Conservation (phyloP, 306 rosid genomes). For the Cucurbita argyrosperma region DNA sequence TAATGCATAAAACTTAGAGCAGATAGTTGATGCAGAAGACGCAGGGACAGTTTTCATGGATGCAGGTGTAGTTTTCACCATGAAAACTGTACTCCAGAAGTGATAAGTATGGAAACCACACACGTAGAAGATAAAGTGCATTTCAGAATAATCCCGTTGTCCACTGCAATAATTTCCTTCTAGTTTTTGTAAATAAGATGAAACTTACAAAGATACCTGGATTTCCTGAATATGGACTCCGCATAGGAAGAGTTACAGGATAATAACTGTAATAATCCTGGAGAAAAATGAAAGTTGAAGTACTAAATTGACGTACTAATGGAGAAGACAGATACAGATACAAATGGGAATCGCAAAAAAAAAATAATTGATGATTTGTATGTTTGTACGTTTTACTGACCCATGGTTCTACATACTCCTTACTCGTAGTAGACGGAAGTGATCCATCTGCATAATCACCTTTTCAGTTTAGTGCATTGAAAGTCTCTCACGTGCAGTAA, state of each 20-base stretch:
- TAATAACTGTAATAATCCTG: slow-evolving; percentile 56
- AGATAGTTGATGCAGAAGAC: not conserved
- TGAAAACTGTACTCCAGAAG: not conserved
- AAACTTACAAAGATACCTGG: slow-evolving; percentile 43
- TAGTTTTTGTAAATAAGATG: not conserved
- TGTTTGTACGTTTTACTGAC: slow-evolving; percentile 21
- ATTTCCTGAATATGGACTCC: slow-evolving; percentile 71
- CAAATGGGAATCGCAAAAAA: not conserved
- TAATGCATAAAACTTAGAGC: slow-evolving; percentile 7
- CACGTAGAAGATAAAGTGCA: not conserved
- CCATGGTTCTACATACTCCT: slow-evolving; percentile 75
- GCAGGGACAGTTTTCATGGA: not conserved
- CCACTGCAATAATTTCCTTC: not conserved
- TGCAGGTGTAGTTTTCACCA: not conserved
- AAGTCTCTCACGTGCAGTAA: slow-evolving; percentile 13
- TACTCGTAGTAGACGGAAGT: slow-evolving; percentile 17
- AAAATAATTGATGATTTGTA: not conserved
- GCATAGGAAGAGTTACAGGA: slow-evolving; percentile 58
- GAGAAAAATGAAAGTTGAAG: slow-evolving; percentile 17
- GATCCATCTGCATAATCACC: slow-evolving; percentile 9
- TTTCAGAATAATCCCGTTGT: not conserved
- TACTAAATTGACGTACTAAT: slow-evolving; percentile 4
- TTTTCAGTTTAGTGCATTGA: slow-evolving; percentile 5
- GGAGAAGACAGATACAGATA: not conserved
- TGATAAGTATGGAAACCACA: not conserved